Evolutionary conservation across 1,139 yeast genomes (phyloP).

Genomic region (Geotrichum cucujoidarum): DNA sequence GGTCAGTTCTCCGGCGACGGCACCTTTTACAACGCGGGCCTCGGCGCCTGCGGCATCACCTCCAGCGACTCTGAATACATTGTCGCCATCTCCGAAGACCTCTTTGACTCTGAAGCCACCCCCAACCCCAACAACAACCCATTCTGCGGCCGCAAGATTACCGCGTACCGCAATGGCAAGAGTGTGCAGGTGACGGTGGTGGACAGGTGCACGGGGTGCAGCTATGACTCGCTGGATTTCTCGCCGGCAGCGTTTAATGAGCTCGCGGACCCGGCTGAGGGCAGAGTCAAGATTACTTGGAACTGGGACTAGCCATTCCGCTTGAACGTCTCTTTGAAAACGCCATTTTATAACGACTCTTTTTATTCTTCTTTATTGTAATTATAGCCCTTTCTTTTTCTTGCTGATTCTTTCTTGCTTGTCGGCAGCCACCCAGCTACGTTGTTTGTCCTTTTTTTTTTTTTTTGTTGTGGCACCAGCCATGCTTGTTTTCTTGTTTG

Average conservation of each 20-base stretch:
- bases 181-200: conserved; percentile 49
- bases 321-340: no score
- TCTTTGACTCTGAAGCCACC: conserved; percentile 31
- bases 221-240: conserved; percentile 46
- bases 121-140: conserved; percentile 41
- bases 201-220: conserved; percentile 52
- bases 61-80: conserved; percentile 47
- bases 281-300: conserved; percentile 49
- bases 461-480: no score
- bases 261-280: conserved; percentile 43
- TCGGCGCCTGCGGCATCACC: conserved; percentile 58
- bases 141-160: conserved; percentile 48
- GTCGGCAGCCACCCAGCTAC: no score
- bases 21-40: conserved; percentile 53
- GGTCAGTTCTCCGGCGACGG: conserved; percentile 48
- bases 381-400: no score
- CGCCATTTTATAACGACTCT: no score
- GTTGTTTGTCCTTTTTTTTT: no score
- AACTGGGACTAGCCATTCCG: conserved; percentile 37
- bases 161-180: conserved; percentile 42
- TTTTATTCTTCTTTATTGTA: no score
- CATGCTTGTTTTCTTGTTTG: no score
- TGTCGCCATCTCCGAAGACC: conserved; percentile 37
- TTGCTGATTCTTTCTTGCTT: no score
- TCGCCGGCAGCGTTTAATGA: conserved; percentile 50